phyloP scores from a whole-genome alignment of 306 rosid genomes.

The Vicia villosa region DNA sequence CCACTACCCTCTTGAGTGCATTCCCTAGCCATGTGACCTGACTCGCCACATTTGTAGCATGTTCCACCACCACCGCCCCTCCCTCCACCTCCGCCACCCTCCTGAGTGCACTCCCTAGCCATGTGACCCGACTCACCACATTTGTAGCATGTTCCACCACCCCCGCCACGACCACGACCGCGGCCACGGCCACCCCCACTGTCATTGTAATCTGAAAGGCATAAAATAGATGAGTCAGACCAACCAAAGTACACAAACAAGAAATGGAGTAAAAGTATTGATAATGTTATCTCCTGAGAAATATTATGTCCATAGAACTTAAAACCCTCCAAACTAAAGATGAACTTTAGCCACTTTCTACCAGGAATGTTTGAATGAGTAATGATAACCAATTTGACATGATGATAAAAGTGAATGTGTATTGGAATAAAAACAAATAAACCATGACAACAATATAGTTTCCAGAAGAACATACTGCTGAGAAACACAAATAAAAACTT shows the following conservation, averaged over 20 bases:
- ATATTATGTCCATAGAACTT: constrained; percentile 14
- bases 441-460: not conserved
- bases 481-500: not conserved
- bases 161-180: constrained; percentile 5
- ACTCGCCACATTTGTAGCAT: constrained; percentile 13
- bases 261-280: constrained; percentile 10
- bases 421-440: constrained; percentile 10
- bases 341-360: constrained; percentile 5
- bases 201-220: constrained; percentile 36
- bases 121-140: constrained; percentile 11
- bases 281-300: not conserved
- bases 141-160: constrained; percentile 1
- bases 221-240: constrained; percentile 28
- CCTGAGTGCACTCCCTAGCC: constrained; percentile 10
- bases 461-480: constrained; percentile 8
- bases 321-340: constrained; percentile 1
- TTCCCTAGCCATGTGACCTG: constrained; percentile 1
- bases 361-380: not conserved
- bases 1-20: constrained; percentile 8
- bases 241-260: constrained; percentile 17
- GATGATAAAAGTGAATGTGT: constrained; percentile 4
- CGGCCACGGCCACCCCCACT: constrained; percentile 28
- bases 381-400: constrained; percentile 2
- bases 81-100: constrained; percentile 10
- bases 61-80: not conserved